A percentile compares a stretch with the other conserved stretches of the same genome.
Conservation (phyloP, 192 early-diverging fungal species). For the Podochytrium sp. region DNA sequence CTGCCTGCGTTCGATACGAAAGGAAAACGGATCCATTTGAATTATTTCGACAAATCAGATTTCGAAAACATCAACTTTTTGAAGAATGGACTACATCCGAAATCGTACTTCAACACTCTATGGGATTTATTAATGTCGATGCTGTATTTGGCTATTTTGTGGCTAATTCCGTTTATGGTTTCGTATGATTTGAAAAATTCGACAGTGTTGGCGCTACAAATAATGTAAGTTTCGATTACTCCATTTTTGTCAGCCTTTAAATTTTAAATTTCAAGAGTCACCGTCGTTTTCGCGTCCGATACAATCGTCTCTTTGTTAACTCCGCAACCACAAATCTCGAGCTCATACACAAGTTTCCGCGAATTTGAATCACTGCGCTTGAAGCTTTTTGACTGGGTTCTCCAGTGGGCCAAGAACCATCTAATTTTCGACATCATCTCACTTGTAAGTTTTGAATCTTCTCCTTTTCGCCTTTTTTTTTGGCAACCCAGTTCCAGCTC, state of each 20-base stretch:
- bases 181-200: neutral
- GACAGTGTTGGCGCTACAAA: neutral
- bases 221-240: neutral
- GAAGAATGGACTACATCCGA: constrained; percentile 3
- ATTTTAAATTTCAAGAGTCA: neutral
- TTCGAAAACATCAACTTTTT: neutral
- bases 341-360: neutral
- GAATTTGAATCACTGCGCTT: constrained; percentile 22
- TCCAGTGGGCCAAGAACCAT: too few relatives aligned
- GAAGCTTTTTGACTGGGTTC: too few relatives aligned
- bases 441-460: too few relatives aligned
- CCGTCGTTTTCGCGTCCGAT: neutral
- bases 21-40: neutral
- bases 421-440: too few relatives aligned
- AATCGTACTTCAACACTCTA: neutral
- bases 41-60: neutral
- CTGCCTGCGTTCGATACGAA: neutral
- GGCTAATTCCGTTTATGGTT: neutral
- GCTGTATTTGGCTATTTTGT: neutral
- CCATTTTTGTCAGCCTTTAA: neutral
- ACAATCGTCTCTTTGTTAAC: neutral
- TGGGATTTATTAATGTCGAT: constrained; percentile 4
- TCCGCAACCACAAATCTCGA: neutral
- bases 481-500: too few relatives aligned
- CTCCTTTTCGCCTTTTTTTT: too few relatives aligned